These are phyloP conservation scores for Leptographium procerum DNA, from an alignment of 2,329 filamentous ascomycete genomes.

Conservation along the genomic window DNA sequence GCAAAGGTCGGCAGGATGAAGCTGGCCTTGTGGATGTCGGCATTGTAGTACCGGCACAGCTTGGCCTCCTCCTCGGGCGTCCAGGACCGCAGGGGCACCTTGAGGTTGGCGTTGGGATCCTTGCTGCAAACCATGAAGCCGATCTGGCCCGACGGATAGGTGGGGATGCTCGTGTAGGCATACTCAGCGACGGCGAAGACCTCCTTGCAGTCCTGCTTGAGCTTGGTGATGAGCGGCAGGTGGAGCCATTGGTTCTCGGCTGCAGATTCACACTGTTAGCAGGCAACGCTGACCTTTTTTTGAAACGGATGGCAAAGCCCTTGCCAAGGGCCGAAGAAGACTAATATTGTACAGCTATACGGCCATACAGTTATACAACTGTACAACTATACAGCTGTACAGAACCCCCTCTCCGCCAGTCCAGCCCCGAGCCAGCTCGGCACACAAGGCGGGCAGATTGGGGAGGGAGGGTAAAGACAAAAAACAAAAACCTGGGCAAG, in stretches of 20 bases:
- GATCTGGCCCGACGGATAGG: constrained; percentile 97
- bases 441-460: neutral
- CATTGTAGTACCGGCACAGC: constrained; percentile 93
- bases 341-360: too few species aligned
- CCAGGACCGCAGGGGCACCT: constrained; percentile 74
- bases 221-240: constrained; percentile 80
- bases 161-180: constrained; percentile 97
- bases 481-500: constrained; percentile 9
- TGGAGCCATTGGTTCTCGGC: constrained; percentile 99
- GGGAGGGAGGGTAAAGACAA: constrained; percentile 4
- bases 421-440: neutral
- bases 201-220: constrained; percentile 93
- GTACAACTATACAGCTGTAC: too few species aligned
- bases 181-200: constrained; percentile 98
- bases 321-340: neutral
- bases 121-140: constrained; percentile 99
- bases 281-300: neutral
- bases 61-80: constrained; percentile 79
- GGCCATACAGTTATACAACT: too few species aligned
- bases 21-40: constrained; percentile 88
- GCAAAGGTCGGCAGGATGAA: constrained; percentile 94
- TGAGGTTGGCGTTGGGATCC: constrained; percentile 74
- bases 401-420: neutral
- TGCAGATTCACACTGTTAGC: constrained; percentile 25
- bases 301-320: neutral